Evolutionary conservation across 1,284 basidiomycete species (phyloP), one percentile per base, ranked within the genome.

Genomic region (Leccinum ponderosum): DNA sequence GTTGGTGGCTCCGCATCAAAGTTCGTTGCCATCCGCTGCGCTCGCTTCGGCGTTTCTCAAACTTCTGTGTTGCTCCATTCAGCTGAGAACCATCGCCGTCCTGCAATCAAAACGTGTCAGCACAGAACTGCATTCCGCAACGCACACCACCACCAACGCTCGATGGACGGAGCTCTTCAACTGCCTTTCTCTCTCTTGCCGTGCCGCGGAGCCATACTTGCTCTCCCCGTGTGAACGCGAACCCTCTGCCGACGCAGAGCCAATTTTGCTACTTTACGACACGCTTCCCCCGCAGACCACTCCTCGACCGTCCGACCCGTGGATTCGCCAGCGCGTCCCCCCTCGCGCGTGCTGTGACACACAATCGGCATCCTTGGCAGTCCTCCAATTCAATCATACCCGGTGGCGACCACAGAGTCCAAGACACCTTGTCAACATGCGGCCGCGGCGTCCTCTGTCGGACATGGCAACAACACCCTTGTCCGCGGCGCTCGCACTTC

Each of bases 41-140:
- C 52, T 52, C 29, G 29, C 60, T 66, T 69, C 66, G 65, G 63
- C 65, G 56, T 62, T 50, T 67, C 53, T 44, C 17, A 17, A n/a
- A 35, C 67, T 67, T 66, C 58, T 48, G 33, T 29, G 39, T 60
- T 59, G 27, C 48, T 56, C 55, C 17, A 44, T 64, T 57, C 60
- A 25, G 29, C 29, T 29, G 47, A 39, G 37, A 39, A 39, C 37
- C 12, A 33, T 33, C 60, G 60, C 44, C 55, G 48, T 61, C 44
- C 47, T 61, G 56, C 64, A 57, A 61, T 66, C 61, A 65, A 65
- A 68, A 68, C 65, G 65, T 68, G 64, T 25, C 56, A 47, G 54
- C 48, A 35, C 35, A 61, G 53, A 66, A 56, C 53, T 25, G 42
- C 42, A 25, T 29, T 27, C 55, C 25, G 37, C 51, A 37, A 55